These are phyloP conservation scores for Tylopilus sp. DNA, from an alignment of 768 basidiomycete species.

Conservation along the genomic window DNA sequence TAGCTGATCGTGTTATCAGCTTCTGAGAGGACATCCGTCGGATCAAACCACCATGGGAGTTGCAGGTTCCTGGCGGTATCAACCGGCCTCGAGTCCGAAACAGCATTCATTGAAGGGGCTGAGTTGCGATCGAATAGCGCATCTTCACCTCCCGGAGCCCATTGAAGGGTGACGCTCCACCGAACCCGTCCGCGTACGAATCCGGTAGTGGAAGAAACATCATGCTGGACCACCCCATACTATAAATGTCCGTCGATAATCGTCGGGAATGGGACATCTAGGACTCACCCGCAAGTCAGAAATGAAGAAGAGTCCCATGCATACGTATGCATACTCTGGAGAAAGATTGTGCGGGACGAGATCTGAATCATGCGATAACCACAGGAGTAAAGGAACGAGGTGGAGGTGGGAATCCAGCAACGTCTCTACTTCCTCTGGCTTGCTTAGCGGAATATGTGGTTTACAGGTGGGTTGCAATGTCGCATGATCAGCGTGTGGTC, in stretches of 20 bases:
- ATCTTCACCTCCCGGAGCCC: slow-evolving; percentile 51
- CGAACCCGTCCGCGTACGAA: slow-evolving; percentile 33
- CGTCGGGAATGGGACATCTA: not conserved
- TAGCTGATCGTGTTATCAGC: slow-evolving; percentile 13
- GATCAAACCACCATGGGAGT: slow-evolving; percentile 26
- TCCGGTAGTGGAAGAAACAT: not conserved
- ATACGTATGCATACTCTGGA: slow-evolving; percentile 38
- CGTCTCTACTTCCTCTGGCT: slow-evolving; percentile 43
- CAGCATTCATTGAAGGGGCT: not conserved
- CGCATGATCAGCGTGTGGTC: too few species aligned
- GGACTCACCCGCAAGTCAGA: slow-evolving; percentile 36
- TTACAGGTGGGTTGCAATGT: not conserved
- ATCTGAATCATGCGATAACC: slow-evolving; percentile 35
- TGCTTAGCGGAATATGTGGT: slow-evolving; percentile 19
- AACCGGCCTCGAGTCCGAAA: not conserved
- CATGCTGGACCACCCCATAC: slow-evolving; percentile 11
- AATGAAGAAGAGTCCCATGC: slow-evolving; percentile 48
- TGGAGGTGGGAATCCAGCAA: slow-evolving; percentile 40
- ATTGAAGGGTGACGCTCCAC: slow-evolving; percentile 47
- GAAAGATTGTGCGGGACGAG: slow-evolving; percentile 28
- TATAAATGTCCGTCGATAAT: slow-evolving; percentile 7
- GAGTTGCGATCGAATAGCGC: slow-evolving; percentile 14
- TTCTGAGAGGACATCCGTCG: not conserved
- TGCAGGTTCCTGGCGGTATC: not conserved
- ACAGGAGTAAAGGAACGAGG: slow-evolving; percentile 39